These are phyloP conservation scores for Aspergillus haitiensis DNA, from an alignment of 495 filamentous ascomycete species.

Conservation along the genomic window DNA sequence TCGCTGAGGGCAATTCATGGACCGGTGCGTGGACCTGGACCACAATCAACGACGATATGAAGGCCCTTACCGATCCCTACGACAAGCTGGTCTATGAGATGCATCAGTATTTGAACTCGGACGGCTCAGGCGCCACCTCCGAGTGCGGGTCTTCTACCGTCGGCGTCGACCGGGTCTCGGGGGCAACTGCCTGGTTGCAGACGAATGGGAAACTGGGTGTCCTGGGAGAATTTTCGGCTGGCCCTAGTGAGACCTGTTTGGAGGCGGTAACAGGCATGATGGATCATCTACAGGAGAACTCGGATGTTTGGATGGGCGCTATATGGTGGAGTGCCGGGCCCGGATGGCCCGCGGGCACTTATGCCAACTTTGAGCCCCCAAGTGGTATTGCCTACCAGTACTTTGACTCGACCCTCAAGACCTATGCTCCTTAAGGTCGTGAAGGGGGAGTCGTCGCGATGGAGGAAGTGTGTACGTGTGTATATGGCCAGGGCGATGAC, in stretches of 20 bases:
- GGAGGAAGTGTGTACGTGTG: no score
- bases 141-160: constrained; percentile 62
- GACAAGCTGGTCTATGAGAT: constrained; percentile 61
- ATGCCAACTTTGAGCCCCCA: constrained; percentile 61
- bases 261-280: constrained; percentile 64
- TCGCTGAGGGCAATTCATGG: constrained; percentile 70
- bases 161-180: constrained; percentile 61
- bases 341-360: constrained; percentile 54
- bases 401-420: constrained; percentile 30
- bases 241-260: constrained; percentile 64
- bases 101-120: constrained; percentile 53
- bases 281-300: constrained; percentile 55
- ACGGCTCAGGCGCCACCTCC: constrained; percentile 59
- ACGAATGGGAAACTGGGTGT: constrained; percentile 65
- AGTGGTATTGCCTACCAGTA: constrained; percentile 40
- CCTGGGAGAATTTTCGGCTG: constrained; percentile 72
- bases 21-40: constrained; percentile 62
- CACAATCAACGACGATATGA: constrained; percentile 54
- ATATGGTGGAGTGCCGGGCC: constrained; percentile 70
- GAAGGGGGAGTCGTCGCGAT: no score
- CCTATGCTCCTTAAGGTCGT: neutral
- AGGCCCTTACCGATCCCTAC: constrained; percentile 56
- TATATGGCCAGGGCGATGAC: no score
- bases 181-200: constrained; percentile 69
- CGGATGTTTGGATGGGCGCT: constrained; percentile 70